A percentile compares a stretch with the other conserved stretches of the same genome.
phyloP scores from a whole-genome alignment of 257 asterid genomes.

The Thymus mandschuricus region DNA sequence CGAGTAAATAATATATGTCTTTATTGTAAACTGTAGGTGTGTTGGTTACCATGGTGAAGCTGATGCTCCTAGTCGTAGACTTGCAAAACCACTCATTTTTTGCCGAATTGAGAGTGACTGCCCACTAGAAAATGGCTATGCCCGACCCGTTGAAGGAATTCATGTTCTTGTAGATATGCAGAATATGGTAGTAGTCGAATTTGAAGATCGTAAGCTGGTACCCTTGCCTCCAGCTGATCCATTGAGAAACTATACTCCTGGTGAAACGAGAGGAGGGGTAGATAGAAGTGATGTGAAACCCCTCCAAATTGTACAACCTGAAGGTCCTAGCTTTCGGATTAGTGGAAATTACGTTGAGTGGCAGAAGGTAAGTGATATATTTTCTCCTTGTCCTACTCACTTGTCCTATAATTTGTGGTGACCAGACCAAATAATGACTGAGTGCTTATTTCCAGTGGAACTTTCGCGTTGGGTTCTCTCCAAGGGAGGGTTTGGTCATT shows the following conservation, averaged over 20 bases:
- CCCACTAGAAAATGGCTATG: constrained; percentile 98
- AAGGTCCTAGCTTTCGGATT: constrained; percentile 96
- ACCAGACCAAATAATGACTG: constrained; percentile 16
- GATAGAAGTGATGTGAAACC: constrained; percentile 96
- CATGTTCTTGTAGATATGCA: constrained; percentile 95
- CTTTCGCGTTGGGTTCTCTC: constrained; percentile 94
- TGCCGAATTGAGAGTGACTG: constrained; percentile 96
- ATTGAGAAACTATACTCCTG: constrained; percentile 87
- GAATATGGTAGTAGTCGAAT: constrained; percentile 87
- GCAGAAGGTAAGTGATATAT: constrained; percentile 71
- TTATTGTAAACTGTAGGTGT: constrained; percentile 64
- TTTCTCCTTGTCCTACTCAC: constrained; percentile 14
- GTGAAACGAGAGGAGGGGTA: constrained; percentile 93
- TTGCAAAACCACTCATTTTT: constrained; percentile 93
- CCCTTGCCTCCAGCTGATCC: constrained; percentile 98
- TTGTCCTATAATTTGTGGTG: constrained; percentile 2
- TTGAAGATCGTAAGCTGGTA: constrained; percentile 92
- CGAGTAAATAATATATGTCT: neutral
- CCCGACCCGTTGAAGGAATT: constrained; percentile 98
- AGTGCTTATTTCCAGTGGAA: constrained; percentile 75
- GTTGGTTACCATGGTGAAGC: constrained; percentile 90
- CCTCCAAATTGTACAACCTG: constrained; percentile 85
- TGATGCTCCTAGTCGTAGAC: constrained; percentile 95
- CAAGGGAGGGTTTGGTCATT: constrained; percentile 95
- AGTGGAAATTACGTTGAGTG: constrained; percentile 86